Conservation (phyloP, 2,329 filamentous ascomycete genomes). For the Chaetothyriales sp. region DNA sequence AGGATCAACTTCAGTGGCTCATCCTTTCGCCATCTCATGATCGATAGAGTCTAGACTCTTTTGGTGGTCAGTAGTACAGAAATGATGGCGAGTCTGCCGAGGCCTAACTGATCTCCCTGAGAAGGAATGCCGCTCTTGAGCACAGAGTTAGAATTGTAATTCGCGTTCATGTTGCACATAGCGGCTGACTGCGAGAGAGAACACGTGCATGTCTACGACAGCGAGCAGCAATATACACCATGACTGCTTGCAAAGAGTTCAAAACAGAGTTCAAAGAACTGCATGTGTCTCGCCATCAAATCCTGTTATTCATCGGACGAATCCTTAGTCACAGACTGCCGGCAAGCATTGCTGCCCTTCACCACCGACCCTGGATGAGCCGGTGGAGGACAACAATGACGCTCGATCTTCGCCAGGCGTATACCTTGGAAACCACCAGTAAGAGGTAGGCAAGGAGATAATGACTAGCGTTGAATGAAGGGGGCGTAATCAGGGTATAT, state of each 20-base stretch:
- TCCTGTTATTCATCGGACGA: slow-evolving; percentile 50
- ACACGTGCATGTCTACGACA: too few species aligned
- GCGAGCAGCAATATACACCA: too few species aligned
- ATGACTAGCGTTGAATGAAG: slow-evolving; percentile 47
- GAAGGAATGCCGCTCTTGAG: too few species aligned
- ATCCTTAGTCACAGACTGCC: slow-evolving; percentile 63
- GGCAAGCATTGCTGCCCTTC: slow-evolving; percentile 43
- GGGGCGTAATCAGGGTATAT: not conserved
- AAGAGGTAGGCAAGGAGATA: slow-evolving; percentile 68
- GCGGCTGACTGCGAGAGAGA: too few species aligned
- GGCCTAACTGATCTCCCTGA: too few species aligned
- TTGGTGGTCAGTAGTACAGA: too few species aligned
- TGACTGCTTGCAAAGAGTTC: not conserved
- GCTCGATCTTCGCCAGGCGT: slow-evolving; percentile 77
- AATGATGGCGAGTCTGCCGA: too few species aligned
- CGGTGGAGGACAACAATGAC: slow-evolving; percentile 25
- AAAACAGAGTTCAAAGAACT: not conserved
- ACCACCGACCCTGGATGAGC: slow-evolving; percentile 29
- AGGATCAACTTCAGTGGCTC: too few species aligned
- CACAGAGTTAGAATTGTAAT: too few species aligned
- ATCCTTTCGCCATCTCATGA: too few species aligned
- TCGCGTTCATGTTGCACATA: too few species aligned
- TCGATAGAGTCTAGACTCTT: too few species aligned
- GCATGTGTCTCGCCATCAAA: slow-evolving; percentile 77
- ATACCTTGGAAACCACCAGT: slow-evolving; percentile 66